These are phyloP conservation scores for Westerdykella aurantiaca DNA, from an alignment of 2,329 filamentous ascomycete species.

Conservation along the genomic window DNA sequence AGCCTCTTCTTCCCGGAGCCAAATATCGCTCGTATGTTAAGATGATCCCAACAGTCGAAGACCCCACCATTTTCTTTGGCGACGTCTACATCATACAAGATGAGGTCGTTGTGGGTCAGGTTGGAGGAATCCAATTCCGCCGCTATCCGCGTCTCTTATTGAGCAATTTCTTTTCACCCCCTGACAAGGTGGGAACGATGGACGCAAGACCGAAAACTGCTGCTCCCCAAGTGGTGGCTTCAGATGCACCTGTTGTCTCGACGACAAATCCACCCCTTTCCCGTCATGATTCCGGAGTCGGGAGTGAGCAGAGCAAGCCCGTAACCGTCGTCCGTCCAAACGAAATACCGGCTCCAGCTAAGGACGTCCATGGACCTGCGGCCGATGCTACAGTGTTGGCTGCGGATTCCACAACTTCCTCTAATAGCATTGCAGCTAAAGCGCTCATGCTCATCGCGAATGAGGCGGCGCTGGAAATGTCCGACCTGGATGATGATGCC, in stretches of 20 bases:
- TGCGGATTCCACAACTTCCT: neutral
- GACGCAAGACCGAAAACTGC: neutral
- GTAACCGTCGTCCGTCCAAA: too few species aligned
- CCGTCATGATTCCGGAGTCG: too few species aligned
- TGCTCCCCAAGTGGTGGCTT: neutral
- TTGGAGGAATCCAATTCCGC: conserved; percentile 24
- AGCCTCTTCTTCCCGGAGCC: conserved; percentile 7
- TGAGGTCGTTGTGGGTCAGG: conserved; percentile 27
- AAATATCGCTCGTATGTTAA: conserved; percentile 19
- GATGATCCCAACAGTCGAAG: conserved; percentile 18
- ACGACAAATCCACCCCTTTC: neutral
- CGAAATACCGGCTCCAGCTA: too few species aligned
- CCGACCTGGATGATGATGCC: conserved; percentile 16
- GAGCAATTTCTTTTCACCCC: conserved; percentile 16
- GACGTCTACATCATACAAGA: conserved; percentile 39
- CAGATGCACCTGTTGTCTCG: neutral
- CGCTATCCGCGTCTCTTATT: conserved; percentile 17
- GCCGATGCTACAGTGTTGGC: neutral
- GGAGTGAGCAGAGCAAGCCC: neutral
- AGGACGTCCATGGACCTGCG: neutral
- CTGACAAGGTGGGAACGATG: neutral
- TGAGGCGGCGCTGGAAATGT: conserved; percentile 13
- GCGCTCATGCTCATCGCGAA: conserved; percentile 14
- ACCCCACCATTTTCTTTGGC: conserved; percentile 31
- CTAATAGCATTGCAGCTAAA: conserved; percentile 5